Conservation (phyloP, 441 rosid genomes). For the Gossypium gossypioides region DNA sequence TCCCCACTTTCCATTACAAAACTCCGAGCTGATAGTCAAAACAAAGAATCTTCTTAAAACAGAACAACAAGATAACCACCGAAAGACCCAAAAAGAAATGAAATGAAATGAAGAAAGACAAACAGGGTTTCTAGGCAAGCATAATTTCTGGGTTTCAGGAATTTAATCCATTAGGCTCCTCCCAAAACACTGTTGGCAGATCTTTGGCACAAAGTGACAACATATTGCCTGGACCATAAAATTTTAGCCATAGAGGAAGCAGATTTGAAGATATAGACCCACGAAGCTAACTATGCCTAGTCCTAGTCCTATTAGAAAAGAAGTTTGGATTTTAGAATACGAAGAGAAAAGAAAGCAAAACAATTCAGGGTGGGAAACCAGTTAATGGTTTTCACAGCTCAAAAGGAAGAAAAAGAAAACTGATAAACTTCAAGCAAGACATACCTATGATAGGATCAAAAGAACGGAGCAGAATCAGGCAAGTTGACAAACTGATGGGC, state of each 20-base stretch:
- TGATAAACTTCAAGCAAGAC: not conserved
- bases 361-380: not conserved
- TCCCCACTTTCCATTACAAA: constrained; percentile 30
- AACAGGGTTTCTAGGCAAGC: not conserved
- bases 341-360: not conserved
- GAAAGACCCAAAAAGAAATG: not conserved
- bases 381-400: not conserved
- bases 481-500: not conserved
- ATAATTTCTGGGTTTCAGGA: not conserved
- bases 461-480: not conserved
- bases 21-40: not conserved
- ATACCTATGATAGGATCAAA: not conserved
- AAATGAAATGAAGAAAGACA: not conserved
- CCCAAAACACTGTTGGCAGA: not conserved
- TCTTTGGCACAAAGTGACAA: not conserved
- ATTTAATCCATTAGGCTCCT: not conserved
- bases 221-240: not conserved
- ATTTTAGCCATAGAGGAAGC: not conserved
- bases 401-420: not conserved
- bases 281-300: not conserved
- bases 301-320: not conserved
- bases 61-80: constrained; percentile 3
- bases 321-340: constrained; percentile 5
- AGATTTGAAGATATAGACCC: constrained; percentile 13
- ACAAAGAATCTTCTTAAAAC: not conserved